phyloP scores from a whole-genome alignment of 2,329 filamentous ascomycete species.

The Ophiostoma himal-ulmi region DNA sequence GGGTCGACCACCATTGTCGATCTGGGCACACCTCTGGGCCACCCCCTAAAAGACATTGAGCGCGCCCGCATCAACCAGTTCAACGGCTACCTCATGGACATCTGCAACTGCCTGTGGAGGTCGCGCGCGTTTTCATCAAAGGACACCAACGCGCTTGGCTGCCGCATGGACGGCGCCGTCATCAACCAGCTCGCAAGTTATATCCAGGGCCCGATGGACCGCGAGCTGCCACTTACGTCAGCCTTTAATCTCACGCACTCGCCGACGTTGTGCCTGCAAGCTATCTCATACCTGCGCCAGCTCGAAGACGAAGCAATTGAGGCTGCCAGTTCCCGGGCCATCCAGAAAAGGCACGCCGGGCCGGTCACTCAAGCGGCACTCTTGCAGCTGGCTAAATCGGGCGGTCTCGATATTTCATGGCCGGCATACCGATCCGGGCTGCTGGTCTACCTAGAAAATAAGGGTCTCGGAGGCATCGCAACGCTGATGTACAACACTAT shows the following conservation, averaged over 20 bases:
- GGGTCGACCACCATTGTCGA: conserved; percentile 9
- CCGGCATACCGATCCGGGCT: conserved; percentile 70
- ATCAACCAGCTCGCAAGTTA: conserved; percentile 45
- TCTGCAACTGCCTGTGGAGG: conserved; percentile 79
- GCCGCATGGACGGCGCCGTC: conserved; percentile 43
- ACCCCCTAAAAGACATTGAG: conserved; percentile 42
- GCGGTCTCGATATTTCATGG: conserved; percentile 63
- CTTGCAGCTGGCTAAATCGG: conserved; percentile 54
- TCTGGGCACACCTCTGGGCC: conserved; percentile 12
- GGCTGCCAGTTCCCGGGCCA: conserved; percentile 23
- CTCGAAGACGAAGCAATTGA: conserved; percentile 52
- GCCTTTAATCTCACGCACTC: conserved; percentile 56
- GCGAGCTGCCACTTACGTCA: conserved; percentile 41
- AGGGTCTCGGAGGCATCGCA: conserved; percentile 60
- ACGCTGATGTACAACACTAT: conserved; percentile 76
- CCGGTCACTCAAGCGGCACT: conserved; percentile 67
- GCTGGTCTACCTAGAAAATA: conserved; percentile 58
- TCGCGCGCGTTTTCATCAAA: conserved; percentile 60
- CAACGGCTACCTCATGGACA: conserved; percentile 81
- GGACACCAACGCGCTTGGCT: conserved; percentile 59
- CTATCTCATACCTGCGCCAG: conserved; percentile 50
- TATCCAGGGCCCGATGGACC: conserved; percentile 41
- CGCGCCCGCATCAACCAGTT: conserved; percentile 60
- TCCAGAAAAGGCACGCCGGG: conserved; percentile 52
- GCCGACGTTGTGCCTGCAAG: conserved; percentile 50